phyloP scores from a whole-genome alignment of 2,329 filamentous ascomycete species.

The Phyllosticta paracitricarpa region DNA sequence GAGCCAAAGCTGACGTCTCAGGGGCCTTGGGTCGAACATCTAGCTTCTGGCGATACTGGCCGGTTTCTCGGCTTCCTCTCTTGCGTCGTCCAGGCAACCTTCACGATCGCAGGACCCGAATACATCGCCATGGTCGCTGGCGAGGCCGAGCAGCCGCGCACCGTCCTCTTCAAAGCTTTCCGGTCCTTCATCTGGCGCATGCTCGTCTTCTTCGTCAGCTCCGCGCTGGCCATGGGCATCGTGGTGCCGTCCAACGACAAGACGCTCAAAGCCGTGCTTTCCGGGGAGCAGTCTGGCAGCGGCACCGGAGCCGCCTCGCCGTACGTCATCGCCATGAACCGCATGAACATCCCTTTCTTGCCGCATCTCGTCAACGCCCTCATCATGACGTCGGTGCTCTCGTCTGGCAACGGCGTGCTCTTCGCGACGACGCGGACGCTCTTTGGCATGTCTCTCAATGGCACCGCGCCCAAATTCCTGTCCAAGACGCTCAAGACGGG shows the following conservation, averaged over 20 bases:
- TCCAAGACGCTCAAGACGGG: conserved; percentile 50
- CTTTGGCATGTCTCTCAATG: conserved; percentile 44
- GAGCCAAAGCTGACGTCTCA: not conserved
- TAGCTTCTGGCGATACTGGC: conserved; percentile 18
- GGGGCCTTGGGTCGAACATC: conserved; percentile 23
- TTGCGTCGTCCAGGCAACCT: conserved; percentile 26
- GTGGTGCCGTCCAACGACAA: conserved; percentile 43
- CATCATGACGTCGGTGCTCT: conserved; percentile 45
- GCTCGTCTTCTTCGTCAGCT: conserved; percentile 40
- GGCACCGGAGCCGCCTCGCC: conserved; percentile 47
- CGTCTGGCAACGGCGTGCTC: conserved; percentile 45
- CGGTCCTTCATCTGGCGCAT: conserved; percentile 45
- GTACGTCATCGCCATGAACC: conserved; percentile 53
- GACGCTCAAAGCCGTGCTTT: conserved; percentile 38
- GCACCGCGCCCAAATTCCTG: conserved; percentile 45
- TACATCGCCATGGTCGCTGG: conserved; percentile 40
- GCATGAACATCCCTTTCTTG: conserved; percentile 43
- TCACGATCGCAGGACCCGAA: conserved; percentile 39
- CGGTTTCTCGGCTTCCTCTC: conserved; percentile 21
- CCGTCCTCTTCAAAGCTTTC: conserved; percentile 42
- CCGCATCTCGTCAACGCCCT: conserved; percentile 50
- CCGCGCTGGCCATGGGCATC: conserved; percentile 47
- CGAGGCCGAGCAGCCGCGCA: conserved; percentile 37
- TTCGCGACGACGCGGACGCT: conserved; percentile 45
- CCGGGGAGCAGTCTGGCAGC: conserved; percentile 16